Evolutionary conservation across 345 rosid genomes (phyloP).

Genomic region (Arabidopsis arenosa): DNA sequence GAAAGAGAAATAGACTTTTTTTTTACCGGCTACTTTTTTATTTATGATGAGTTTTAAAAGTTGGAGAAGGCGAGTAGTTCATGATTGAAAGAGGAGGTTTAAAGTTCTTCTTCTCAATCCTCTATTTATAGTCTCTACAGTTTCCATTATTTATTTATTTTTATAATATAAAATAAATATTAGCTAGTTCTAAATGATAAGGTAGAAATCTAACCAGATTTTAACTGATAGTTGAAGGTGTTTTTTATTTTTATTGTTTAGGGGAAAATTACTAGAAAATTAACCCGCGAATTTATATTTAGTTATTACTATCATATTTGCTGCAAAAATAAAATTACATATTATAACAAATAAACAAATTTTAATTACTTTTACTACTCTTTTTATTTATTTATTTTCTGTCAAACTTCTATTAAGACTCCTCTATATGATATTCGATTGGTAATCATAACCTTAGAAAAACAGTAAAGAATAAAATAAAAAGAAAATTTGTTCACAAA

Average conservation of each 20-base stretch:
- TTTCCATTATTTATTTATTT: constrained; percentile 7
- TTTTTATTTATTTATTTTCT: too few relatives aligned
- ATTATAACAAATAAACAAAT: too few relatives aligned
- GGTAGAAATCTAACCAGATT: not conserved
- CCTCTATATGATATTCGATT: too few relatives aligned
- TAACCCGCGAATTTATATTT: too few relatives aligned
- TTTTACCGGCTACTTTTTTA: constrained; percentile 25
- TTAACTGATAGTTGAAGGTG: not conserved
- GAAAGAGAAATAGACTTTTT: constrained; percentile 25
- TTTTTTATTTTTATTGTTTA: not conserved
- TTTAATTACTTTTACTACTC: too few relatives aligned
- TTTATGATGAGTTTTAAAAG: constrained; percentile 43
- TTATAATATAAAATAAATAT: not conserved
- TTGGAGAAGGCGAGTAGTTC: constrained; percentile 47
- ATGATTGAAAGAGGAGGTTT: constrained; percentile 39
- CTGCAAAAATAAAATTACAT: too few relatives aligned
- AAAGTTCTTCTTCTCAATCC: constrained; percentile 36
- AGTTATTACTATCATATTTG: too few relatives aligned
- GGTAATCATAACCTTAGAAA: too few relatives aligned
- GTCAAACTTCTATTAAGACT: too few relatives aligned
- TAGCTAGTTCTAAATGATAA: not conserved
- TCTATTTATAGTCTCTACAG: constrained; percentile 40
- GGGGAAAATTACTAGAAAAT: too few relatives aligned
- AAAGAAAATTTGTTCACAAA: too few relatives aligned
- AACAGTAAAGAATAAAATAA: too few relatives aligned